A percentile compares a stretch with the other conserved stretches of the same genome.
Conservation (phyloP, 176 grass and related monocot genomes). For the Musa troglodytarum region DNA sequence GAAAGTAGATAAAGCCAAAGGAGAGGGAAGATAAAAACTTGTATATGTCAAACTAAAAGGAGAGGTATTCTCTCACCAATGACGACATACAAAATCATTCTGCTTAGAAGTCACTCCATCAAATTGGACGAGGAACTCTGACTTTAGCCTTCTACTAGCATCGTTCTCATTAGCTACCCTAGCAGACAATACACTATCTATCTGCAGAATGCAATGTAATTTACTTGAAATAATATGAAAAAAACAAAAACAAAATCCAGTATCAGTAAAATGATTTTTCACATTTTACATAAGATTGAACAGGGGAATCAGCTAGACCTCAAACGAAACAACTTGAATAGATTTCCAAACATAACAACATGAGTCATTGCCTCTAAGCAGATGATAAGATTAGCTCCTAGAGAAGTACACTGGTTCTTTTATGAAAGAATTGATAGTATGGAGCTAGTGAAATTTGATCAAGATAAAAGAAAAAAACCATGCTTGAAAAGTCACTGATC, state of each 20-base stretch:
- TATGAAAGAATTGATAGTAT: background rate
- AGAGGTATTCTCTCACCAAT: conserved; percentile 41
- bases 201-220: conserved; percentile 27
- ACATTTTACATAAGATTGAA: background rate
- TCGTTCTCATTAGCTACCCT: conserved; percentile 93
- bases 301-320: background rate
- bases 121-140: conserved; percentile 93
- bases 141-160: conserved; percentile 83
- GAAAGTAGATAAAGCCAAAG: background rate
- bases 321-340: no score
- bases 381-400: background rate
- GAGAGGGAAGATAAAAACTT: background rate
- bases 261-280: background rate
- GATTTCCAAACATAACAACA: no score
- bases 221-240: background rate
- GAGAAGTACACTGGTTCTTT: background rate
- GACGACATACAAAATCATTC: conserved; percentile 86
- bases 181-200: conserved; percentile 90
- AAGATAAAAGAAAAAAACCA: conserved; percentile 1
- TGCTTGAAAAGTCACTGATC: background rate
- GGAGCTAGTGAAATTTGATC: background rate
- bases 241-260: no score
- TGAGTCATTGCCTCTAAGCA: no score
- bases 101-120: conserved; percentile 83
- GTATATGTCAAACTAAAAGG: background rate